phyloP scores from a whole-genome alignment of 1,284 basidiomycete genomes.

The Leucocoprinus gongylophorus region DNA sequence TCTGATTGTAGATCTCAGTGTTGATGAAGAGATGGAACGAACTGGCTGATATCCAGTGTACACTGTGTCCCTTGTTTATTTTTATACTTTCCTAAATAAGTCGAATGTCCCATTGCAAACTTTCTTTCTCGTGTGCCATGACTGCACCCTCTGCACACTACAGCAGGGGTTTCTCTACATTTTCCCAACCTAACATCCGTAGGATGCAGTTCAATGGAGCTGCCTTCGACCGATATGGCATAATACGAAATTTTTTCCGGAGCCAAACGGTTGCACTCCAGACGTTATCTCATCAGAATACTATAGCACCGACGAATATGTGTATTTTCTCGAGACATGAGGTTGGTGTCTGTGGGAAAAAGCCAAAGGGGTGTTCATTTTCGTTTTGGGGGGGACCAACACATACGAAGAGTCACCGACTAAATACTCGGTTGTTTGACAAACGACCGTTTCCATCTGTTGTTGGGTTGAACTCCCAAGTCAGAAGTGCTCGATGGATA shows the following conservation, averaged over 20 bases:
- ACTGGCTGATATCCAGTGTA: not conserved
- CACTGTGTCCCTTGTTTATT: not conserved
- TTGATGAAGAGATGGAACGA: not conserved
- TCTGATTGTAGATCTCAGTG: not conserved
- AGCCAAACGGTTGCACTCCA: constrained; percentile 18
- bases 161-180: not conserved
- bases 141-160: not conserved
- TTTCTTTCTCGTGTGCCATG: constrained; percentile 1
- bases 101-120: not conserved
- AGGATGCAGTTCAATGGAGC: constrained; percentile 13
- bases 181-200: not conserved
- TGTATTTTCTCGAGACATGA: not conserved
- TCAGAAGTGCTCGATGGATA: not conserved
- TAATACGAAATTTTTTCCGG: constrained; percentile 35
- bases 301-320: not conserved
- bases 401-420: not conserved
- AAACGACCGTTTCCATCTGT: not conserved
- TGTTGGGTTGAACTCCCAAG: constrained; percentile 1
- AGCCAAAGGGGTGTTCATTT: not conserved
- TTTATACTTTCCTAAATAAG: not conserved
- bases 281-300: not conserved
- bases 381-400: not conserved
- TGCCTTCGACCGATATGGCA: constrained; percentile 32
- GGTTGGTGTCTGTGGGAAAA: not conserved
- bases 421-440: not conserved